Evolutionary conservation across 1,139 yeast genomes (phyloP).

Genomic region (Saccharomyces hybrid): DNA sequence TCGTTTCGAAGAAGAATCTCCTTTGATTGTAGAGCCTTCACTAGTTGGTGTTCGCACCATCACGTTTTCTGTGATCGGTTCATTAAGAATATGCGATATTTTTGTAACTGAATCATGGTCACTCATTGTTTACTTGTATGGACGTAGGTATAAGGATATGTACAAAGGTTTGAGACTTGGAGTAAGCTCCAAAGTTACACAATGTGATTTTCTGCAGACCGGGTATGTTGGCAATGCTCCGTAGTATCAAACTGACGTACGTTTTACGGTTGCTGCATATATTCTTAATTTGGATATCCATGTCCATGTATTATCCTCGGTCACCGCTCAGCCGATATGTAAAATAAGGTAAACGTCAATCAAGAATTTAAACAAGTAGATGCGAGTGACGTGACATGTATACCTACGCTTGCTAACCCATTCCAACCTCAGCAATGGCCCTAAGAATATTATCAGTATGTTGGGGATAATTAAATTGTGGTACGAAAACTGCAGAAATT

Average conservation of each 20-base stretch:
- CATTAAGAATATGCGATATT: constrained; percentile 8
- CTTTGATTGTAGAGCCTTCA: background rate
- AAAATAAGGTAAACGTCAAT: background rate
- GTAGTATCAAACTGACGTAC: background rate
- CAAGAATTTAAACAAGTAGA: background rate
- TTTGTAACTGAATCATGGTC: constrained; percentile 3
- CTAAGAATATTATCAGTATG: background rate
- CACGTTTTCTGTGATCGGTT: background rate
- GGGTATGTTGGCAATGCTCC: background rate
- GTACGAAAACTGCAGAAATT: background rate
- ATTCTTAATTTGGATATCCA: background rate
- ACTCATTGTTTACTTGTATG: background rate
- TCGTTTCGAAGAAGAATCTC: background rate
- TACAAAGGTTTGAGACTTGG: background rate
- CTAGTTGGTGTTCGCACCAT: background rate
- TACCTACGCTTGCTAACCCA: no score
- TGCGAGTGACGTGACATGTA: background rate
- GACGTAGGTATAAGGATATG: background rate
- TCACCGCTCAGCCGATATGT: background rate
- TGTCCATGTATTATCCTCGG: background rate
- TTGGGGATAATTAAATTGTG: no score
- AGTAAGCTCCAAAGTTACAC: background rate
- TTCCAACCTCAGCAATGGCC: background rate
- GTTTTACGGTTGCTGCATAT: no score
- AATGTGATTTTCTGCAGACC: background rate